Evolutionary conservation across 139 green algal genomes (phyloP).

Genomic region (Prasinococcaceae sp.): DNA sequence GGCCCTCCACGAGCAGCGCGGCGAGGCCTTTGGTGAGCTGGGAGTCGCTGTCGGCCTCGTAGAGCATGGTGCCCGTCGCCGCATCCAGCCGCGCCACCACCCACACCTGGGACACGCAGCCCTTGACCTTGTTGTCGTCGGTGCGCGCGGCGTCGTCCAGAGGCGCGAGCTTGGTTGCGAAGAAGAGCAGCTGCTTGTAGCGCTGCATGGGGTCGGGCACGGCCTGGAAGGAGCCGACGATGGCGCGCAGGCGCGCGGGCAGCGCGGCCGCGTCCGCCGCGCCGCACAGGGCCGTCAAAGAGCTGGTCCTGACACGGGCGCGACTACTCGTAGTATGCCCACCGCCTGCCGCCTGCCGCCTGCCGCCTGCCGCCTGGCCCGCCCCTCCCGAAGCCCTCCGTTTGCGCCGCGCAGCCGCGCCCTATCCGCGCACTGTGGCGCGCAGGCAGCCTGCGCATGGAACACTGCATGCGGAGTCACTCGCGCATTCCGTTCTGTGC

Average conservation of each 20-base stretch:
- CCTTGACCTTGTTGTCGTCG: conserved; percentile 79
- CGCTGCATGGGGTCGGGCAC: conserved; percentile 35
- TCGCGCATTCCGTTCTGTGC: too few species aligned
- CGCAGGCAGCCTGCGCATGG: too few species aligned
- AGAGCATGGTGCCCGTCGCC: conserved; percentile 66
- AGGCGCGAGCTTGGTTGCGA: conserved; percentile 69
- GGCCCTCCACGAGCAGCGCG: conserved; percentile 43
- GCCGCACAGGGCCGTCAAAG: too few species aligned
- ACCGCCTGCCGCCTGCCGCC: too few species aligned
- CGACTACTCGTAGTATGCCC: too few species aligned
- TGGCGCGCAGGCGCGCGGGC: conserved; percentile 12
- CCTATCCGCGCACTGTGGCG: too few species aligned
- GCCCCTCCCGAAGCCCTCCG: too few species aligned
- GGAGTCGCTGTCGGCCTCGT: conserved; percentile 85
- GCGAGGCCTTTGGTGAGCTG: conserved; percentile 77
- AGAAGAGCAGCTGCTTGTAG: conserved; percentile 98
- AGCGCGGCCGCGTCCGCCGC: background rate
- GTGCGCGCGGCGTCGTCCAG: conserved; percentile 1
- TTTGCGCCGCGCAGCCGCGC: too few species aligned
- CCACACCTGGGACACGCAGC: conserved; percentile 87
- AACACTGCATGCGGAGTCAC: too few species aligned
- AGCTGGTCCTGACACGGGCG: too few species aligned
- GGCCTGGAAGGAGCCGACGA: conserved; percentile 21
- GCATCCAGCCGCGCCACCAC: conserved; percentile 55
- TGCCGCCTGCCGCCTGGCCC: too few species aligned